Conservation (phyloP, 2,329 filamentous ascomycete genomes). For the Cladosporium sp. region DNA sequence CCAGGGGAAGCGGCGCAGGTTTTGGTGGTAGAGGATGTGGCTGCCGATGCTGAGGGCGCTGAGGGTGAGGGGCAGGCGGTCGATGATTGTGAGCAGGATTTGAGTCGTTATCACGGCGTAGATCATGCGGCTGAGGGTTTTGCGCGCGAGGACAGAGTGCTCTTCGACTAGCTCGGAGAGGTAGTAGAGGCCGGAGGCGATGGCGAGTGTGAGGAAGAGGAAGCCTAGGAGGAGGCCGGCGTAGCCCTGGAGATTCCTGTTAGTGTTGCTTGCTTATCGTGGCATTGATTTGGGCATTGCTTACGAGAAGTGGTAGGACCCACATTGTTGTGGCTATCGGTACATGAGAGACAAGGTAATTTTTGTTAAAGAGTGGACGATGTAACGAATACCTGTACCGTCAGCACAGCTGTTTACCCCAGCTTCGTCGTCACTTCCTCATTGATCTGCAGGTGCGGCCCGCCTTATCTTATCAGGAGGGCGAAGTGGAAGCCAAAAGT, state of each 20-base stretch:
- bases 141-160: constrained; percentile 88
- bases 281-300: background rate
- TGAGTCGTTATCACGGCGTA: constrained; percentile 76
- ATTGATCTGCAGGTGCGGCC: background rate
- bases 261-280: background rate
- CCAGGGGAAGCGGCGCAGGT: constrained; percentile 70
- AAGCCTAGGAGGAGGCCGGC: constrained; percentile 84
- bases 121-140: constrained; percentile 78
- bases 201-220: constrained; percentile 87
- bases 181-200: constrained; percentile 97
- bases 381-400: background rate
- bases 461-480: constrained; percentile 2
- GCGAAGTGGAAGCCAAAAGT: constrained; percentile 1
- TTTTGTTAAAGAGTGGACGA: background rate
- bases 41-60: constrained; percentile 72
- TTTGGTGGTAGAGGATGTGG: constrained; percentile 82
- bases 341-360: background rate
- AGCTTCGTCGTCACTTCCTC: background rate
- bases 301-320: constrained; percentile 76
- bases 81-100: constrained; percentile 68
- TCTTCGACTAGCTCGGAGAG: constrained; percentile 97
- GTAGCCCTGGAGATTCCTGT: constrained; percentile 56
- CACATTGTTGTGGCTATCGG: constrained; percentile 62
- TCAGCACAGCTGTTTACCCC: constrained; percentile 3
- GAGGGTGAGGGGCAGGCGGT: constrained; percentile 76